These are phyloP conservation scores for Curvularia lunata DNA, from an alignment of 2,329 filamentous ascomycete species.

Conservation along the genomic window DNA sequence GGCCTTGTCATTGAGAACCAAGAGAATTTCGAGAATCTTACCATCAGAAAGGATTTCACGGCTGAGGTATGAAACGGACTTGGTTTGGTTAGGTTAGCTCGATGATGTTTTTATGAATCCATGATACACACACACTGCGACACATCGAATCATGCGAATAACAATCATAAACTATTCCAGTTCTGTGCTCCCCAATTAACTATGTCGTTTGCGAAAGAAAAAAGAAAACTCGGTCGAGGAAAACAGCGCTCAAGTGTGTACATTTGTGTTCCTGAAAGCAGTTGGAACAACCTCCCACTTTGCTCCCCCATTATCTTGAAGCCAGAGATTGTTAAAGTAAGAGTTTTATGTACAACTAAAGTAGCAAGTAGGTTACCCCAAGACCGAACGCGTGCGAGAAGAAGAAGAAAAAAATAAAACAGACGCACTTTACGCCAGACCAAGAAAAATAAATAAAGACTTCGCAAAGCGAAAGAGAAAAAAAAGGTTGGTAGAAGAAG, in stretches of 20 bases:
- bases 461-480: neutral
- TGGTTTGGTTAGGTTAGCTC: neutral
- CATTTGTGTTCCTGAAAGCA: no score
- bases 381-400: no score
- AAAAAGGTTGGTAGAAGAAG: neutral
- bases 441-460: neutral
- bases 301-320: no score
- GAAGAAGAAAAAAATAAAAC: neutral
- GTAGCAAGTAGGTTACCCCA: neutral
- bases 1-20: slow-evolving; percentile 77
- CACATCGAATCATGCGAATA: no score
- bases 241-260: no score
- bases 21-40: slow-evolving; percentile 58
- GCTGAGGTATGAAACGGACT: slow-evolving; percentile 47
- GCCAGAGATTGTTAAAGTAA: neutral
- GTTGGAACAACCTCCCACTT: no score
- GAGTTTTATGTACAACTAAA: neutral
- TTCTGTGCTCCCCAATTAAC: no score
- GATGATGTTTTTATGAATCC: slow-evolving; percentile 8
- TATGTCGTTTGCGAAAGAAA: no score
- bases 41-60: slow-evolving; percentile 55
- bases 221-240: no score
- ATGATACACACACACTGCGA: neutral
- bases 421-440: neutral
- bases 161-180: no score